Percentiles rank a stretch among this genome's conserved stretches.
These are phyloP conservation scores for Cardiospermum halicacabum DNA, from an alignment of 345 rosid species.

Conservation along the genomic window DNA sequence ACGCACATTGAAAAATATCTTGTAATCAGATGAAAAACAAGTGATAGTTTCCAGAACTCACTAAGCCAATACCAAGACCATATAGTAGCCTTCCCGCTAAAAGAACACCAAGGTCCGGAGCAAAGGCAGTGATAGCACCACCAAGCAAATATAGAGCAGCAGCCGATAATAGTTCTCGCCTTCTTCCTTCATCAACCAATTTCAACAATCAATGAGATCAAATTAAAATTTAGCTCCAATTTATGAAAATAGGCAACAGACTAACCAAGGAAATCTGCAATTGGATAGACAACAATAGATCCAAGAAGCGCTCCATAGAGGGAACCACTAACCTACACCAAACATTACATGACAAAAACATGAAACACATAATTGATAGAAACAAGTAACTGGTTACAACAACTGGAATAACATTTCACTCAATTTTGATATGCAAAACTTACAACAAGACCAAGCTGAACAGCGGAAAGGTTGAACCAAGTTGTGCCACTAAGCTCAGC, in stretches of 20 bases:
- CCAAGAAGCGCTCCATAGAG: conserved; percentile 96
- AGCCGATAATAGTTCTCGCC: conserved; percentile 76
- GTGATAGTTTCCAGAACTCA: conserved; percentile 31
- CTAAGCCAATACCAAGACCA: conserved; percentile 89
- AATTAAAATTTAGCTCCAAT: conserved; percentile 4
- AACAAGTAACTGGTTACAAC: conserved; percentile 8
- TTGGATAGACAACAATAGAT: conserved; percentile 74
- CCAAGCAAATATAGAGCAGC: conserved; percentile 61
- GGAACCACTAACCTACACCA: conserved; percentile 85
- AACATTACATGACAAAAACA: conserved; percentile 8
- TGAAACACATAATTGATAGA: conserved; percentile 4
- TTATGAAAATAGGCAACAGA: conserved; percentile 12
- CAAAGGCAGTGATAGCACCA: conserved; percentile 49
- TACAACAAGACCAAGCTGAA: conserved; percentile 98
- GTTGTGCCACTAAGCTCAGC: conserved; percentile 81
- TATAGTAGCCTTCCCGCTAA: conserved; percentile 78
- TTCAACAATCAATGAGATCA: conserved; percentile 9
- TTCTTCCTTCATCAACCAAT: conserved; percentile 53
- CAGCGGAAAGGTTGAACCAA: conserved; percentile 81
- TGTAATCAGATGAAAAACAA: conserved; percentile 7
- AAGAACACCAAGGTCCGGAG: conserved; percentile 68
- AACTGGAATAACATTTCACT: neutral
- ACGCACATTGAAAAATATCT: neutral
- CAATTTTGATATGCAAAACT: conserved; percentile 20
- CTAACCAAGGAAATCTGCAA: conserved; percentile 87